phyloP scores from a whole-genome alignment of 2,329 filamentous ascomycete genomes.

The Fusarium caatingaense region DNA sequence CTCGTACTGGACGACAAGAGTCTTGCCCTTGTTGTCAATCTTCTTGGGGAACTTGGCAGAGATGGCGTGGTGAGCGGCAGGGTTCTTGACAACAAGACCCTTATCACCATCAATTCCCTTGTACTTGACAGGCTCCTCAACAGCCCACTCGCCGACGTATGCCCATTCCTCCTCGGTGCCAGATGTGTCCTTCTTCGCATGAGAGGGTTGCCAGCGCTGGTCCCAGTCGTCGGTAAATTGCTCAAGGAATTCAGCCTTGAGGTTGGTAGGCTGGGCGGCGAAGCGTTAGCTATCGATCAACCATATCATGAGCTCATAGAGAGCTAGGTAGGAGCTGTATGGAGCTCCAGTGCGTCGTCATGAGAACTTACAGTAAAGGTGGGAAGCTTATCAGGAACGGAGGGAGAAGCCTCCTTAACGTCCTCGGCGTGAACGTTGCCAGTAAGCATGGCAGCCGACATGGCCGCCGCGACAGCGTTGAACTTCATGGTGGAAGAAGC shows the following conservation, averaged over 20 bases:
- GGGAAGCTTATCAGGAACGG: slow-evolving; percentile 72
- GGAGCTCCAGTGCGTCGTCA: slow-evolving; percentile 2
- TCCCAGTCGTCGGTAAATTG: slow-evolving; percentile 99
- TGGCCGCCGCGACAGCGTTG: slow-evolving; percentile 79
- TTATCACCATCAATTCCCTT: slow-evolving; percentile 96
- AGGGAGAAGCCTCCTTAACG: slow-evolving; percentile 60
- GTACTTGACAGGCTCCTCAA: slow-evolving; percentile 90
- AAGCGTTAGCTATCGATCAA: slow-evolving; percentile 44
- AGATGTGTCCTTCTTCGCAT: slow-evolving; percentile 90
- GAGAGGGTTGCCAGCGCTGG: slow-evolving; percentile 89
- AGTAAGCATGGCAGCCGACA: slow-evolving; percentile 78
- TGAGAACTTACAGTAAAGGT: slow-evolving; percentile 83
- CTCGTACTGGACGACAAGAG: slow-evolving; percentile 97
- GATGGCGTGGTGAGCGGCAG: slow-evolving; percentile 98
- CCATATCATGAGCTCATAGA: not conserved
- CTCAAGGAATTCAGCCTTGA: slow-evolving; percentile 96
- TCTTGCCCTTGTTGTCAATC: slow-evolving; percentile 97
- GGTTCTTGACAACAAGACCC: slow-evolving; percentile 97
- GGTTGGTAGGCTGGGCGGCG: slow-evolving; percentile 75
- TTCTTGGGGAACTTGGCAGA: slow-evolving; percentile 98
- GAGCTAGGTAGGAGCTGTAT: not conserved
- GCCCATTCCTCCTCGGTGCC: slow-evolving; percentile 93
- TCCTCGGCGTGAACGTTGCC: slow-evolving; percentile 77
- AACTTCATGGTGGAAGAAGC: slow-evolving; percentile 84
- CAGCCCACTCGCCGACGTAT: slow-evolving; percentile 95